phyloP scores from a whole-genome alignment of 2,329 filamentous ascomycete genomes.

The Lachnellula hyalina region DNA sequence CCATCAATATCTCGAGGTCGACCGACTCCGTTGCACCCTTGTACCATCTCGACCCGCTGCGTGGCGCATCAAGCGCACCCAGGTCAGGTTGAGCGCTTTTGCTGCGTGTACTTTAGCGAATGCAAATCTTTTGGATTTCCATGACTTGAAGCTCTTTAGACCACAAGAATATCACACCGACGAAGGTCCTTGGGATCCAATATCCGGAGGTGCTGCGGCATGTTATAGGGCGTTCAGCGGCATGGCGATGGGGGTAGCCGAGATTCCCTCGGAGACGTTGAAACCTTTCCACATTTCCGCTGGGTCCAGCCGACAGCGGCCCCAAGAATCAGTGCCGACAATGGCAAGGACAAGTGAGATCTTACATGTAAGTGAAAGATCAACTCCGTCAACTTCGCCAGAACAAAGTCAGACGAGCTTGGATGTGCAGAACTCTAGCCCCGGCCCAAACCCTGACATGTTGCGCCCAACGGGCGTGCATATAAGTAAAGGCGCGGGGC shows the following conservation, averaged over 20 bases:
- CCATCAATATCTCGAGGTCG: conserved; percentile 52
- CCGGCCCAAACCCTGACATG: conserved; percentile 8
- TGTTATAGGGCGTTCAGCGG: conserved; percentile 69
- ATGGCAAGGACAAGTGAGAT: conserved; percentile 8
- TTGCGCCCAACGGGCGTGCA: conserved; percentile 24
- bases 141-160: conserved; percentile 56
- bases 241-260: conserved; percentile 74
- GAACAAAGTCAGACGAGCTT: conserved; percentile 15
- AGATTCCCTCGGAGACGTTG: conserved; percentile 54
- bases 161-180: conserved; percentile 68
- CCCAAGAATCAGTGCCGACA: conserved; percentile 10
- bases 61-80: conserved; percentile 60
- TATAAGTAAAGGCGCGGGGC: conserved; percentile 24
- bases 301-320: conserved; percentile 7
- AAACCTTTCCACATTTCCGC: conserved; percentile 25
- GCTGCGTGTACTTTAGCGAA: conserved; percentile 61
- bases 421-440: conserved; percentile 17
- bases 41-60: conserved; percentile 57
- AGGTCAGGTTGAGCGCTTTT: conserved; percentile 54
- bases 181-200: conserved; percentile 68
- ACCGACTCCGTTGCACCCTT: conserved; percentile 60
- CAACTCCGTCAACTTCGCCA: conserved; percentile 7
- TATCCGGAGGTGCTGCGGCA: conserved; percentile 68
- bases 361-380: conserved; percentile 8
- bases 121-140: conserved; percentile 57